Conservation (phyloP, 73 alveolate species). For the Breviolum minutum region DNA sequence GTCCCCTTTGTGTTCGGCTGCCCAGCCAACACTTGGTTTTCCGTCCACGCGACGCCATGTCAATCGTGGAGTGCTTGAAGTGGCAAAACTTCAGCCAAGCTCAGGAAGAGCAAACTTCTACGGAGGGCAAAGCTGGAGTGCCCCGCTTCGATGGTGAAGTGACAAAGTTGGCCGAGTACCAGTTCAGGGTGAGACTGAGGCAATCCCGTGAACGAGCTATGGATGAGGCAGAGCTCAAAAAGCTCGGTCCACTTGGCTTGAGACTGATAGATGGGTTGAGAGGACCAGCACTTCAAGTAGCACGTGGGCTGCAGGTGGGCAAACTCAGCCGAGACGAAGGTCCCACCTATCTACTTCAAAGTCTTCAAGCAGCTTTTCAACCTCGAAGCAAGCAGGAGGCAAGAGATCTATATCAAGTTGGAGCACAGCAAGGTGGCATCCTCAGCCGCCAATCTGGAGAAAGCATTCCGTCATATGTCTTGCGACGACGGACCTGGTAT, state of each 20-base stretch:
- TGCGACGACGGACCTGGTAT: not conserved
- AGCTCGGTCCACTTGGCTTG: not conserved
- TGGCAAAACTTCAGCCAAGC: not conserved
- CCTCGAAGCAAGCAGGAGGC: conserved; percentile 13
- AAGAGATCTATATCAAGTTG: not conserved
- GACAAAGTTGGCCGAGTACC: not conserved
- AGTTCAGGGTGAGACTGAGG: not conserved
- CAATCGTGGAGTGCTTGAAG: not conserved
- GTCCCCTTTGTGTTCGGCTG: not conserved
- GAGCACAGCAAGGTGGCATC: conserved; percentile 18
- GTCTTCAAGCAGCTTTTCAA: not conserved
- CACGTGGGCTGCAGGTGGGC: not conserved
- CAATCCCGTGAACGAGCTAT: not conserved
- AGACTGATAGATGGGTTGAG: not conserved
- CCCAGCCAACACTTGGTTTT: no score
- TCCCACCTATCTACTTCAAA: not conserved
- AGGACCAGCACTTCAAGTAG: not conserved
- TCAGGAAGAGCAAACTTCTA: not conserved
- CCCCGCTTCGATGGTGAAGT: not conserved
- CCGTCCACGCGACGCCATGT: not conserved
- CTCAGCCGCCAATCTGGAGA: not conserved
- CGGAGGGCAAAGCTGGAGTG: not conserved
- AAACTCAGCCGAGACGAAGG: not conserved
- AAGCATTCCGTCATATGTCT: not conserved
- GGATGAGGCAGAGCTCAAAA: not conserved